A percentile compares a stretch with the other conserved stretches of the same genome.
Evolutionary conservation across 306 rosid species (phyloP).

Genomic region (Glycine soja): DNA sequence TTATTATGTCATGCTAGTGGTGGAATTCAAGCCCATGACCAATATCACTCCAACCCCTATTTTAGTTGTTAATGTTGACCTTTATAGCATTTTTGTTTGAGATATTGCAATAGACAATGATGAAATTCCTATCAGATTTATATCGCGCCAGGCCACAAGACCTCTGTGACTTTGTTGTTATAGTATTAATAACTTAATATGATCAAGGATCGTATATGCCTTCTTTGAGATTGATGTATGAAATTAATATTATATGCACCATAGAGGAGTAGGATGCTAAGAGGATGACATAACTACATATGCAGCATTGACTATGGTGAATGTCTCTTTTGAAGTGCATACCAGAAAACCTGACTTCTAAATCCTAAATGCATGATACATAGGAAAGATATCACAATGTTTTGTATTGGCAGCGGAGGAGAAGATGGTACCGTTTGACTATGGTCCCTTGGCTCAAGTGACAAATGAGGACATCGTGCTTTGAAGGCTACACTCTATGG

Average conservation of each 20-base stretch:
- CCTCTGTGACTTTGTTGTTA: neutral
- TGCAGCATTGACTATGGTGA: neutral
- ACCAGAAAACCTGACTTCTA: neutral
- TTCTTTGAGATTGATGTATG: neutral
- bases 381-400: neutral
- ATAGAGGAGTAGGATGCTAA: neutral
- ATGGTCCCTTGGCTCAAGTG: too few species aligned
- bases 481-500: too few species aligned
- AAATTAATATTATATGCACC: neutral
- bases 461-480: too few species aligned
- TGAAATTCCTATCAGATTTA: neutral
- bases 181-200: neutral
- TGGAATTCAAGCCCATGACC: too few species aligned
- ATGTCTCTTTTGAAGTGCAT: neutral
- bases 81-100: neutral
- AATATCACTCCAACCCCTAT: too few species aligned
- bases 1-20: too few species aligned
- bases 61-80: neutral
- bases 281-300: neutral
- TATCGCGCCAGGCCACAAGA: neutral
- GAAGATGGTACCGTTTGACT: too few species aligned
- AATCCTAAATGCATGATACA: neutral
- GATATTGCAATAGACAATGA: neutral
- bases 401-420: too few species aligned
- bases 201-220: neutral